Conservation (phyloP, 1,284 basidiomycete species). For the Ustilago bromivora region DNA sequence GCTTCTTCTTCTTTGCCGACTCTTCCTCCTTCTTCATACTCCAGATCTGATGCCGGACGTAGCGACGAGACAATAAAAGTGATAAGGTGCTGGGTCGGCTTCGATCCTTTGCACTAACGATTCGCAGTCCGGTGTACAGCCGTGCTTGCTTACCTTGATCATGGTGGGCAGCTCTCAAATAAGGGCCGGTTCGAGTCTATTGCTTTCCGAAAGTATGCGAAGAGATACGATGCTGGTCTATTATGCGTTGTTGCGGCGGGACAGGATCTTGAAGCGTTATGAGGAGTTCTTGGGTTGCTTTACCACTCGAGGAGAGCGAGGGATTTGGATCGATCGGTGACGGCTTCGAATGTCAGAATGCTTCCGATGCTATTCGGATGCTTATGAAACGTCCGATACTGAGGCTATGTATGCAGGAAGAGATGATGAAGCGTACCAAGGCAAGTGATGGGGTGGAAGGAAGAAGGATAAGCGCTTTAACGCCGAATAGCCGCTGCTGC, state of each 20-base stretch:
- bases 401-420: neutral
- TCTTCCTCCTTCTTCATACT: constrained; percentile 68
- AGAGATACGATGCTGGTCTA: neutral
- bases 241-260: neutral
- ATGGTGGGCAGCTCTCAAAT: constrained; percentile 17
- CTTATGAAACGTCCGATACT: neutral
- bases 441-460: neutral
- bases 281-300: neutral
- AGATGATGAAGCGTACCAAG: neutral
- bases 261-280: neutral
- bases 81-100: too few species aligned
- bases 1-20: constrained; percentile 63
- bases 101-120: neutral
- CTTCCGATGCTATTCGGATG: neutral
- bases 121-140: neutral
- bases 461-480: constrained; percentile 12
- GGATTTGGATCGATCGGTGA: neutral
- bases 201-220: neutral
- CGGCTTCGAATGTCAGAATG: too few species aligned
- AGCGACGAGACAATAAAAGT: neutral
- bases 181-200: neutral
- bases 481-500: constrained; percentile 9
- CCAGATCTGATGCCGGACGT: constrained; percentile 54
- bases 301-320: neutral
- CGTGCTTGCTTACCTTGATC: constrained; percentile 36